Conservation (phyloP, 1,284 basidiomycete genomes). For the Grifola frondosa region DNA sequence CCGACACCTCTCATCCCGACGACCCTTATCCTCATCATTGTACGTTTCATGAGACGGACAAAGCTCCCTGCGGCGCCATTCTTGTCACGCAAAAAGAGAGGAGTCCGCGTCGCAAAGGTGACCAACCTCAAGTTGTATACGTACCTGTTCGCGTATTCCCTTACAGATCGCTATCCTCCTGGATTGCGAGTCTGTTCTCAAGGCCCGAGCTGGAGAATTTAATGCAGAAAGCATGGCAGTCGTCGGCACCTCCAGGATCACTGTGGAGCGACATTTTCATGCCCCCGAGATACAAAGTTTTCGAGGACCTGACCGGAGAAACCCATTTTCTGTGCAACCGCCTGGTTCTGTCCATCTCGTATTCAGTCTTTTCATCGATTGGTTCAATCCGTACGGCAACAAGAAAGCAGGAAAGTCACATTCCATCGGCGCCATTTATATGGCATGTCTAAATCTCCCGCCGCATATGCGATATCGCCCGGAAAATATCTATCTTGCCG, state of each 20-base stretch:
- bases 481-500: slow-evolving; percentile 20
- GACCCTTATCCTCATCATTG: not conserved
- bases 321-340: slow-evolving; percentile 2
- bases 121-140: not conserved
- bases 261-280: slow-evolving; percentile 4
- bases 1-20: not conserved
- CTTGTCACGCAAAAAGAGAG: not conserved
- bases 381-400: slow-evolving; percentile 30
- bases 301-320: slow-evolving; percentile 6
- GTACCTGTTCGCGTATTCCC: not conserved
- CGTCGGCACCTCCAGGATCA: no score
- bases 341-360: slow-evolving; percentile 14
- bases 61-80: not conserved
- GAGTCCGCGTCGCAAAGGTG: not conserved
- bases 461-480: slow-evolving; percentile 18
- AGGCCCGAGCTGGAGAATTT: not conserved
- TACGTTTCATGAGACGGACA: slow-evolving; percentile 3
- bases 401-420: slow-evolving; percentile 25
- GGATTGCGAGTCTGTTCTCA: slow-evolving; percentile 2
- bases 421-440: slow-evolving; percentile 19
- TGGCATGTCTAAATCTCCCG: slow-evolving; percentile 23
- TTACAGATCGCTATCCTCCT: not conserved
- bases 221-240: not conserved
- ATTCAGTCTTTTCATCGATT: slow-evolving; percentile 29
- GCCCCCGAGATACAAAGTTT: slow-evolving; percentile 1